These are phyloP conservation scores for Lactarius evosmus DNA, from an alignment of 768 basidiomycete species.

Conservation along the genomic window DNA sequence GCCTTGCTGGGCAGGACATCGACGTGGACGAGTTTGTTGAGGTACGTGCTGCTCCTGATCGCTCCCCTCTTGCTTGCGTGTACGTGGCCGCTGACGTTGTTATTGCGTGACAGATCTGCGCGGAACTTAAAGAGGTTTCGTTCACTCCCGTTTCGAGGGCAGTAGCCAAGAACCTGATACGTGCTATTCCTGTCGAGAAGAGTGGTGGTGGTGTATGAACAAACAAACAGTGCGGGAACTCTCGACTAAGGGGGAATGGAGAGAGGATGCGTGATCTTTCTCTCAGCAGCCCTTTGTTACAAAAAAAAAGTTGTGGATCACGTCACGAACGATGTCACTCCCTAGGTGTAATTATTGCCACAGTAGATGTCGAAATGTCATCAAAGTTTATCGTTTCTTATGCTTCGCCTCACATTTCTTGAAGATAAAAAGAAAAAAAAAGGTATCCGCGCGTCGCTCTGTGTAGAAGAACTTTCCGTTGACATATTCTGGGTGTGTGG, in stretches of 20 bases:
- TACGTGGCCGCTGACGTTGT: slow-evolving; percentile 1
- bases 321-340: neutral
- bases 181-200: slow-evolving; percentile 52
- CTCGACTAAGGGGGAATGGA: neutral
- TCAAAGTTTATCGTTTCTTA: neutral
- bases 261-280: neutral
- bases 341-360: neutral
- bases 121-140: slow-evolving; percentile 64
- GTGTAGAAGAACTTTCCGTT: too few species aligned
- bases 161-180: slow-evolving; percentile 38
- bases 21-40: slow-evolving; percentile 87
- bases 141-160: slow-evolving; percentile 40
- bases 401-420: too few species aligned
- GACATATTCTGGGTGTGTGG: too few species aligned
- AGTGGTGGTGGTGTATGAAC: slow-evolving; percentile 49
- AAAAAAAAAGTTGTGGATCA: neutral
- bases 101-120: slow-evolving; percentile 54
- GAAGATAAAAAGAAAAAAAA: too few species aligned
- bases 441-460: too few species aligned
- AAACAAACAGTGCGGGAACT: neutral
- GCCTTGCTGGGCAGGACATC: slow-evolving; percentile 54
- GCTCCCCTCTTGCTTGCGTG: neutral
- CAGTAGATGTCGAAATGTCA: neutral
- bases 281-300: neutral
- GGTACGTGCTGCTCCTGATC: slow-evolving; percentile 42